A percentile compares a stretch with the other conserved stretches of the same genome.
Evolutionary conservation across 2,329 filamentous ascomycete genomes (phyloP).

Genomic region (Dactylella cylindrospora): DNA sequence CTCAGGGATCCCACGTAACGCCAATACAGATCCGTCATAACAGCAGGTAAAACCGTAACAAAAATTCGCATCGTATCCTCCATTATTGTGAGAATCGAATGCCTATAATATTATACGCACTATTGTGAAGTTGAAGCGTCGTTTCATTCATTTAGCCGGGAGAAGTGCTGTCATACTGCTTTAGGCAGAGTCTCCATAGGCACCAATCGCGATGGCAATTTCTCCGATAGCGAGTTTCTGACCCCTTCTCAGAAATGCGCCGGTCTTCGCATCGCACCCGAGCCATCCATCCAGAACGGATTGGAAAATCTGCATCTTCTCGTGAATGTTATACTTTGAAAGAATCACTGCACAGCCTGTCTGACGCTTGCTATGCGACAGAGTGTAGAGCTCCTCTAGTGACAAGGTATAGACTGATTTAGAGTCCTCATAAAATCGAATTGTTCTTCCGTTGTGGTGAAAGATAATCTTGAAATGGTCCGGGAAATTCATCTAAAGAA

Average conservation of each 20-base stretch:
- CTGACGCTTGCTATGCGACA: slow-evolving; percentile 64
- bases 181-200: slow-evolving; percentile 27
- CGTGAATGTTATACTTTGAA: slow-evolving; percentile 46
- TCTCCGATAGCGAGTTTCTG: slow-evolving; percentile 39
- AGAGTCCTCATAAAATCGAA: slow-evolving; percentile 64
- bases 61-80: slow-evolving; percentile 36
- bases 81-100: slow-evolving; percentile 44
- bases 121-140: not conserved
- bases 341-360: slow-evolving; percentile 55
- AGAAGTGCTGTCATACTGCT: not conserved
- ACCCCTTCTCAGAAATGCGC: slow-evolving; percentile 44
- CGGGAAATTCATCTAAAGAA: slow-evolving; percentile 77
- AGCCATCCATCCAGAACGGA: slow-evolving; percentile 47
- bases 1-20: slow-evolving; percentile 1
- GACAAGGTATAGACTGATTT: slow-evolving; percentile 71
- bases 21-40: not conserved
- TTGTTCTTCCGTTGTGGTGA: slow-evolving; percentile 71
- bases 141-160: not conserved
- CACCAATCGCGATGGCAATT: slow-evolving; percentile 38
- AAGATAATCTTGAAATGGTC: slow-evolving; percentile 84
- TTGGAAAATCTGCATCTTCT: slow-evolving; percentile 47
- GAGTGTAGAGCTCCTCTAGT: slow-evolving; percentile 68
- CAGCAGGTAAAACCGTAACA: slow-evolving; percentile 1
- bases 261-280: slow-evolving; percentile 46
- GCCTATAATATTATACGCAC: not conserved